Evolutionary conservation across 306 rosid species (phyloP).

Genomic region (Prunus davidiana): DNA sequence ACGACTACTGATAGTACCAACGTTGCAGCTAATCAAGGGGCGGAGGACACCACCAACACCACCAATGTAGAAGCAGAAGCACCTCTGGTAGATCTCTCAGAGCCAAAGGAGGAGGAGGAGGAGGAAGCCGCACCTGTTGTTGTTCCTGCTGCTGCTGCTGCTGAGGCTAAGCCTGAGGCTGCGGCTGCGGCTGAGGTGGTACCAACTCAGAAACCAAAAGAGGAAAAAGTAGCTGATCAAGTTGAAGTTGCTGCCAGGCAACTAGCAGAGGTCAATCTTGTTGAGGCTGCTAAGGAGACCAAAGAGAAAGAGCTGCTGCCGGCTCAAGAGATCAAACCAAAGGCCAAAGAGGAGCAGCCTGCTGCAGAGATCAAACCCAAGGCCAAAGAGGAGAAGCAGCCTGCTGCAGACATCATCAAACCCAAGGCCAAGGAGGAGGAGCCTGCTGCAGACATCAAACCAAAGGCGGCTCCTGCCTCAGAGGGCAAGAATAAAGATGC

Average conservation of each 20-base stretch:
- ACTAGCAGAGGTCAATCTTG: slow-evolving; percentile 13
- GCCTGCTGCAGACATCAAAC: neutral
- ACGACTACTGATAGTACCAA: neutral
- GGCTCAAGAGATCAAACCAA: neutral
- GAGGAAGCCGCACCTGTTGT: neutral
- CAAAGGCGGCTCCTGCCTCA: slow-evolving; percentile 14
- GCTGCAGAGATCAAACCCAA: neutral
- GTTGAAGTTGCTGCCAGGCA: slow-evolving; percentile 22
- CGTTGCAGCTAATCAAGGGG: no score
- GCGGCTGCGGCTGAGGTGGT: slow-evolving; percentile 23
- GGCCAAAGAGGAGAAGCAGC: neutral
- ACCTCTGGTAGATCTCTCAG: slow-evolving; percentile 36
- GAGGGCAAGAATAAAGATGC: slow-evolving; percentile 23
- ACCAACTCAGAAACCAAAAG: slow-evolving; percentile 19
- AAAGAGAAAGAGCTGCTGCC: neutral
- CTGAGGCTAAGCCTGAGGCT: neutral
- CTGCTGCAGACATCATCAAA: neutral
- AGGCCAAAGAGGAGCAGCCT: slow-evolving; percentile 16
- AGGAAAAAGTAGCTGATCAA: slow-evolving; percentile 9
- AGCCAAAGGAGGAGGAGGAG: slow-evolving; percentile 32
- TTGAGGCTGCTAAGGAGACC: slow-evolving; percentile 21
- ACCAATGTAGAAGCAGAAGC: slow-evolving; percentile 5
- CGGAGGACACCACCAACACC: neutral
- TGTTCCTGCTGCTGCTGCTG: slow-evolving; percentile 13
- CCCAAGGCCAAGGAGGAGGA: no score